Evolutionary conservation across 2,329 filamentous ascomycete species (phyloP).

Genomic region (Dendryphion nanum): DNA sequence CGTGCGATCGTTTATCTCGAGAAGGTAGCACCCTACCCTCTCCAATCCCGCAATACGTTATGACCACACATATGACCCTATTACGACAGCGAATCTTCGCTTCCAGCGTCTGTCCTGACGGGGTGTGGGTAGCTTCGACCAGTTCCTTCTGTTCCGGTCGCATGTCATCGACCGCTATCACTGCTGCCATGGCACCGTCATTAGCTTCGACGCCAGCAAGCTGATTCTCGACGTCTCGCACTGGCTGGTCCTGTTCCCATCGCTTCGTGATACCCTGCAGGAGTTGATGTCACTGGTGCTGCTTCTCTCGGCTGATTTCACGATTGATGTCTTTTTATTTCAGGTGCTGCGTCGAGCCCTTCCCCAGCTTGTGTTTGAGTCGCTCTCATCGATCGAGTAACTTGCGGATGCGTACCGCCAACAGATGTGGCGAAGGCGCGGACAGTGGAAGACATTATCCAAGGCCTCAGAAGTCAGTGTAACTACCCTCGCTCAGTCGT

Average conservation of each 20-base stretch:
- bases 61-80: constrained; percentile 1
- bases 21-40: neutral
- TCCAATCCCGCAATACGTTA: neutral
- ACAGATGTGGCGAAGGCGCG: too few relatives aligned
- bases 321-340: neutral
- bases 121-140: neutral
- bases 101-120: neutral
- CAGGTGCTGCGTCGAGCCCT: neutral
- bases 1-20: too few relatives aligned
- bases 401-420: neutral
- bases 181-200: neutral
- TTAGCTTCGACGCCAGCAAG: neutral
- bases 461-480: too few relatives aligned
- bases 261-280: constrained; percentile 1
- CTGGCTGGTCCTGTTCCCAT: constrained; percentile 4
- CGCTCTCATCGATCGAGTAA: neutral
- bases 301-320: neutral
- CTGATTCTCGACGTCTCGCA: constrained; percentile 3
- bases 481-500: too few relatives aligned
- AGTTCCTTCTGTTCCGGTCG: too few relatives aligned
- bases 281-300: neutral
- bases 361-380: too few relatives aligned
- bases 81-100: neutral
- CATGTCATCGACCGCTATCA: too few relatives aligned
- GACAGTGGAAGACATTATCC: too few relatives aligned